These are phyloP conservation scores for Leccinum ochraceum DNA, from an alignment of 768 basidiomycete genomes.

Conservation along the genomic window DNA sequence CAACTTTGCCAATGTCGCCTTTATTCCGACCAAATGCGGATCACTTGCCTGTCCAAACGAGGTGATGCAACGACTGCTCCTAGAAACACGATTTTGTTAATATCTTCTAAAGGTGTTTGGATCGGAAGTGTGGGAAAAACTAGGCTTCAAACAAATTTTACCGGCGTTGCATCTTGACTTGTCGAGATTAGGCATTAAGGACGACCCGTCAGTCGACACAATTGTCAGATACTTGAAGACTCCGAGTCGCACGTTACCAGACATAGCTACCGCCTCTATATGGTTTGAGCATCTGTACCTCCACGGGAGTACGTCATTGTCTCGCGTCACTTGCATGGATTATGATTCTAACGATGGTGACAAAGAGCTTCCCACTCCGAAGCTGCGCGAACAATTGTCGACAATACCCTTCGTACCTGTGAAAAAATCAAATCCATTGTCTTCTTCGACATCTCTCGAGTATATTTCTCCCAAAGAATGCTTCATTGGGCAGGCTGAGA, in stretches of 20 bases:
- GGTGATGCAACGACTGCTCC: conserved; percentile 2
- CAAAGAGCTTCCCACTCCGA: conserved; percentile 9
- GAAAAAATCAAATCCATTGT: background rate
- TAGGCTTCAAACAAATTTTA: conserved; percentile 11
- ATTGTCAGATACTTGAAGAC: conserved; percentile 1
- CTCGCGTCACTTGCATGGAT: background rate
- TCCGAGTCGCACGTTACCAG: conserved; percentile 2
- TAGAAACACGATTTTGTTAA: background rate
- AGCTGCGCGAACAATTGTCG: conserved; percentile 10
- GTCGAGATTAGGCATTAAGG: conserved; percentile 15
- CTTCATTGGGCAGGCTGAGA: conserved; percentile 7
- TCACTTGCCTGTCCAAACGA: conserved; percentile 10
- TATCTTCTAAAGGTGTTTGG: conserved; percentile 11
- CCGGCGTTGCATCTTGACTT: conserved; percentile 3
- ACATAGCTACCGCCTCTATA: background rate
- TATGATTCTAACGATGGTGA: background rate
- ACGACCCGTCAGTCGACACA: conserved; percentile 4
- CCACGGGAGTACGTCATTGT: conserved; percentile 10
- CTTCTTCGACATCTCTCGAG: background rate
- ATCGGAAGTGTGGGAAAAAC: conserved; percentile 5
- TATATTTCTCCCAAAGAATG: conserved; percentile 14
- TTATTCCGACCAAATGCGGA: conserved; percentile 15
- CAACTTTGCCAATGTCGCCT: conserved; percentile 8
- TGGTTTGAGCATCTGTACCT: conserved; percentile 14
- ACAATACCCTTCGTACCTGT: conserved; percentile 15